Conservation (phyloP, 2,329 filamentous ascomycete species). For the Exophiala bonariae region DNA sequence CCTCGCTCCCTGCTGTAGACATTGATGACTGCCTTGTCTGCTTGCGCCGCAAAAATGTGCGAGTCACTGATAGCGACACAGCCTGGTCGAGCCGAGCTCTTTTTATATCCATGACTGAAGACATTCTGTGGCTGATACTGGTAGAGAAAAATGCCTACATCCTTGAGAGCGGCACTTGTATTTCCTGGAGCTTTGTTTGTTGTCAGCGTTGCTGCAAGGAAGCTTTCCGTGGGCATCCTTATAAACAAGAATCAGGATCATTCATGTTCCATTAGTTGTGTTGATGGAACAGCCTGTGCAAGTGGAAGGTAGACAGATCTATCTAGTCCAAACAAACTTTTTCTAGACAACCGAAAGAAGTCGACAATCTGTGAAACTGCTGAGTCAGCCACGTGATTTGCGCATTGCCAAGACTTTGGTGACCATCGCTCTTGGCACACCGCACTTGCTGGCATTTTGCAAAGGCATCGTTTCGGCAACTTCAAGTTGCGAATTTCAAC, state of each 20-base stretch:
- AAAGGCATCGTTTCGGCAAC: too few species aligned
- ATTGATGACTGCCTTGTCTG: conserved; percentile 87
- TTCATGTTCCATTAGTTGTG: neutral
- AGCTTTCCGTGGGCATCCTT: conserved; percentile 50
- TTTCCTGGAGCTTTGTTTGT: conserved; percentile 35
- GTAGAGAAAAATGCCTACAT: conserved; percentile 85
- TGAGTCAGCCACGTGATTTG: too few species aligned
- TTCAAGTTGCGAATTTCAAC: too few species aligned
- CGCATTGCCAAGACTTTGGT: too few species aligned
- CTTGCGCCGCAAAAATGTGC: conserved; percentile 89
- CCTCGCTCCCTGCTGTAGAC: conserved; percentile 83
- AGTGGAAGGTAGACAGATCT: too few species aligned
- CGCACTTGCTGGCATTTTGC: too few species aligned
- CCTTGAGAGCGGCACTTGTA: conserved; percentile 59
- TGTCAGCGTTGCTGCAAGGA: conserved; percentile 46
- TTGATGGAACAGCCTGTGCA: too few species aligned
- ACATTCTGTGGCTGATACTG: conserved; percentile 74
- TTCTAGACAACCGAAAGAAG: too few species aligned
- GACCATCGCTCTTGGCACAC: too few species aligned
- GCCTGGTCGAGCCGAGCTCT: conserved; percentile 77
- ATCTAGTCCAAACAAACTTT: too few species aligned
- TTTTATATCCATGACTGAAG: conserved; percentile 83
- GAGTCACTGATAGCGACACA: conserved; percentile 76
- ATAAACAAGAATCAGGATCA: neutral
- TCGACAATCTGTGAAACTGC: too few species aligned